Evolutionary conservation across 257 asterid genomes (phyloP).

Genomic region (Plantago elongata): DNA sequence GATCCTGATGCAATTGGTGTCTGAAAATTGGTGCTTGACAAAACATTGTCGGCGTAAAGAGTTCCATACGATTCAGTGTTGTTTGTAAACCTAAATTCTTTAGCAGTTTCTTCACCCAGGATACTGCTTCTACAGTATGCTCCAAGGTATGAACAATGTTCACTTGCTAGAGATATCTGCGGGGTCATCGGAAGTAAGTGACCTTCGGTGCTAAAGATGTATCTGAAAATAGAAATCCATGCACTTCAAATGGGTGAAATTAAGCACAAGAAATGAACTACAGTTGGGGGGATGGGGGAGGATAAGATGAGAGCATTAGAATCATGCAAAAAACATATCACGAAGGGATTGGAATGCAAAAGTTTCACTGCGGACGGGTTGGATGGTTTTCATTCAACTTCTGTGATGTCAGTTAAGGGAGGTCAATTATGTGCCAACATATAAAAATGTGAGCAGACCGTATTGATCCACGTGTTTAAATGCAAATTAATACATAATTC

Average conservation of each 20-base stretch:
- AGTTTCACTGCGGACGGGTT: background rate
- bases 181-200: constrained; percentile 92
- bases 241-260: background rate
- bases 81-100: constrained; percentile 41
- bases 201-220: constrained; percentile 96
- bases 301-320: background rate
- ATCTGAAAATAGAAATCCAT: constrained; percentile 41
- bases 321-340: too few species aligned
- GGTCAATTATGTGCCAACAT: constrained; percentile 3
- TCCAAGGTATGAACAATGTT: constrained; percentile 81
- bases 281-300: background rate
- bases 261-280: background rate
- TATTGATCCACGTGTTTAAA: background rate
- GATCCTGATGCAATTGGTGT: constrained; percentile 43
- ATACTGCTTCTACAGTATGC: constrained; percentile 69
- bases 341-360: too few species aligned
- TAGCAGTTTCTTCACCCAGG: constrained; percentile 30
- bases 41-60: constrained; percentile 27
- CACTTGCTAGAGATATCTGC: constrained; percentile 70
- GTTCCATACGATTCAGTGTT: constrained; percentile 31
- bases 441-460: constrained; percentile 6
- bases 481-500: constrained; percentile 7
- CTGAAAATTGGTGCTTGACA: constrained; percentile 34
- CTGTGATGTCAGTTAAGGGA: background rate
- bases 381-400: background rate